phyloP scores from a whole-genome alignment of 192 early-diverging fungal species.

The Lobosporangium transversale region DNA sequence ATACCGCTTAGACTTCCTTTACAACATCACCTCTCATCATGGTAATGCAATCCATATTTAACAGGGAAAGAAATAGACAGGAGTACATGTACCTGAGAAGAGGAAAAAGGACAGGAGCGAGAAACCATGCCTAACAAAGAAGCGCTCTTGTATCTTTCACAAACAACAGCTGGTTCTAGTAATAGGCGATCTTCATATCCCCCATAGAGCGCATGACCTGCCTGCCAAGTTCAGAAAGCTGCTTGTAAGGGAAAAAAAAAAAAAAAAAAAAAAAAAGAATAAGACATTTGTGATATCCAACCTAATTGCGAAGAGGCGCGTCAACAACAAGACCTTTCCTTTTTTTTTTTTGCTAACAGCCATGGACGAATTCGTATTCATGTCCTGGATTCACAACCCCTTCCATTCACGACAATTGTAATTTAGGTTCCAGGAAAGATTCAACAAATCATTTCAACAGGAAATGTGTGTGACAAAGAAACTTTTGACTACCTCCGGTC shows the following conservation, averaged over 20 bases:
- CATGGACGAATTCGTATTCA: neutral
- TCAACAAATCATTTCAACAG: slow-evolving; percentile 93
- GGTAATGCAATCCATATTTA: too few species aligned
- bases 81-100: too few species aligned
- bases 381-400: neutral
- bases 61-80: too few species aligned
- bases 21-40: too few species aligned
- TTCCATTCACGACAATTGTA: too few species aligned
- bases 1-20: too few species aligned
- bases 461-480: slow-evolving; percentile 86
- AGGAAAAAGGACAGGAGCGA: too few species aligned
- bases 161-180: slow-evolving; percentile 77
- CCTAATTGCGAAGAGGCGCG: neutral
- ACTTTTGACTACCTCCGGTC: slow-evolving; percentile 87
- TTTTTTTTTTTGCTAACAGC: too few species aligned
- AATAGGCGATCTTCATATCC: slow-evolving; percentile 96
- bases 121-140: too few species aligned
- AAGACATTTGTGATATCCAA: neutral
- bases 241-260: slow-evolving; percentile 62
- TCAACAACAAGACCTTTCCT: neutral
- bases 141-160: too few species aligned
- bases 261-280: neutral
- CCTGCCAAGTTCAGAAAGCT: slow-evolving; percentile 94
- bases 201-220: slow-evolving; percentile 87
- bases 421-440: slow-evolving; percentile 91